These are phyloP conservation scores for Cryphonectria carpinicola DNA, from an alignment of 2,329 filamentous ascomycete genomes.

Conservation along the genomic window DNA sequence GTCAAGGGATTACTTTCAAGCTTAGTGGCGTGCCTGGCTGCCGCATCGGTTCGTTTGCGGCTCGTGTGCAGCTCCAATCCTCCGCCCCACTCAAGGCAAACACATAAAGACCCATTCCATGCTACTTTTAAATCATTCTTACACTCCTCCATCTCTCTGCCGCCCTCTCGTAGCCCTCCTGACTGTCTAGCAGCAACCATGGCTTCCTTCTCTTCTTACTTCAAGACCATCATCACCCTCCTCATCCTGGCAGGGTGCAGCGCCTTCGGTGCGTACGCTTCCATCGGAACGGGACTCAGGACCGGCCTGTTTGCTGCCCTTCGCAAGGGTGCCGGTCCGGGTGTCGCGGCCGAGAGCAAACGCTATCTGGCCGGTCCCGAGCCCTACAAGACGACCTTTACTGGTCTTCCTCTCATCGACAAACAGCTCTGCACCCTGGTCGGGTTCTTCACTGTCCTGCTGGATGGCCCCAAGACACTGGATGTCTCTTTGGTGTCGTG, in stretches of 20 bases:
- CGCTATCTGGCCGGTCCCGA: conserved; percentile 22
- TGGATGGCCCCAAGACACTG: conserved; percentile 29
- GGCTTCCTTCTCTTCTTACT: background rate
- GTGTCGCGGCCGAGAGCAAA: conserved; percentile 5
- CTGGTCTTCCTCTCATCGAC: conserved; percentile 26
- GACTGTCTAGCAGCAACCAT: background rate
- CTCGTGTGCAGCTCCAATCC: too few species aligned
- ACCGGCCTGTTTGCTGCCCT: conserved; percentile 23
- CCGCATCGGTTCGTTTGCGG: too few species aligned
- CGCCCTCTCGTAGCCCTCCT: background rate
- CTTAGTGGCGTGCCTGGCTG: too few species aligned
- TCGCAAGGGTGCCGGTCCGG: background rate
- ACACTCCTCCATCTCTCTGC: background rate
- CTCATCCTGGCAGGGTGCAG: conserved; percentile 19
- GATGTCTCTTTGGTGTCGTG: conserved; percentile 24
- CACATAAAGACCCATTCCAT: too few species aligned
- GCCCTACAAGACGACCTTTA: conserved; percentile 26
- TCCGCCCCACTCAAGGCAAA: too few species aligned
- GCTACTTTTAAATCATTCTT: background rate
- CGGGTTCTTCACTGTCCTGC: conserved; percentile 26
- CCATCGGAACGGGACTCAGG: conserved; percentile 4
- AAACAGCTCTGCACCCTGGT: conserved; percentile 17
- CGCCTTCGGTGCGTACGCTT: conserved; percentile 26
- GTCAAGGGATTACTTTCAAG: too few species aligned
- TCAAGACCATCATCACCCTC: conserved; percentile 11